phyloP scores from a whole-genome alignment of 31 red algal species.

The Bonnemaisonia californica region DNA sequence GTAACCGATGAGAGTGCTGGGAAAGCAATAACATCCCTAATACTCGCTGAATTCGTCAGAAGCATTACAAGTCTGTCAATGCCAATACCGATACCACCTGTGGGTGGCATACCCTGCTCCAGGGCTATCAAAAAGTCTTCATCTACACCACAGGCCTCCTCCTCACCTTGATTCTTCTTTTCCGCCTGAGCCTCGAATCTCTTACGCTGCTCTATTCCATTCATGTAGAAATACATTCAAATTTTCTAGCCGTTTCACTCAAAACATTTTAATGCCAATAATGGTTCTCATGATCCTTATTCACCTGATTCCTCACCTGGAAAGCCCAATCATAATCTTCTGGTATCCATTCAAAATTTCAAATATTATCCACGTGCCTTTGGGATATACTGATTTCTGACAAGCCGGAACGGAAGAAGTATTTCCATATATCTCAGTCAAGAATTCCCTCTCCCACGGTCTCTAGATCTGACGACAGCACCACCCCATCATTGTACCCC shows the following conservation, averaged over 20 bases:
- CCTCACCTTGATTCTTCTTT: conserved; percentile 86
- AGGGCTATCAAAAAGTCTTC: conserved; percentile 97
- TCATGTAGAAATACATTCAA: conserved; percentile 89
- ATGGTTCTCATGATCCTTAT: no score
- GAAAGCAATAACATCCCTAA: conserved; percentile 95
- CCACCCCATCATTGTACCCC: no score
- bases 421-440: no score
- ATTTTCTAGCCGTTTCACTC: conserved; percentile 84
- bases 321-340: no score
- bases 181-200: conserved; percentile 72
- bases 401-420: no score
- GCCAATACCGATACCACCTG: conserved; percentile 95
- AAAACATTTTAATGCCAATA: conserved; percentile 91
- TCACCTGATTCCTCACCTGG: no score
- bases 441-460: no score
- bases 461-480: no score
- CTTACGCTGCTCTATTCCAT: conserved; percentile 87
- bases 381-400: no score
- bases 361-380: no score
- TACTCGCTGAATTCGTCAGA: conserved; percentile 83
- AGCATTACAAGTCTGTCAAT: conserved; percentile 98
- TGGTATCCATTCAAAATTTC: no score
- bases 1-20: conserved; percentile 45
- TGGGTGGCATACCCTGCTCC: conserved; percentile 97
- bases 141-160: conserved; percentile 96